These are phyloP conservation scores for Aureobasidium lini DNA, from an alignment of 2,329 filamentous ascomycete genomes.

Conservation along the genomic window DNA sequence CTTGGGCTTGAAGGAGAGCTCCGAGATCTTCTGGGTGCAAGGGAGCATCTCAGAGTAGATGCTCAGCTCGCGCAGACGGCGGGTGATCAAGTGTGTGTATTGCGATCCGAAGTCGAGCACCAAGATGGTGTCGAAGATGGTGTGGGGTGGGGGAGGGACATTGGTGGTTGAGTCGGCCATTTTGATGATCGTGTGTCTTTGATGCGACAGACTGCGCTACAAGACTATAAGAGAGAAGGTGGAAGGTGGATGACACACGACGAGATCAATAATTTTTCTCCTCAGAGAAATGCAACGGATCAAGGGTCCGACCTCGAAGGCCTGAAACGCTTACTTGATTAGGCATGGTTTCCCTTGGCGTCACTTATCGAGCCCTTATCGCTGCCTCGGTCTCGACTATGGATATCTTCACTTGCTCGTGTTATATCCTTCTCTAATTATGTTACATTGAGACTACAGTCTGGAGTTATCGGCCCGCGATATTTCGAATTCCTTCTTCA, in stretches of 20 bases:
- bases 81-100: constrained; percentile 66
- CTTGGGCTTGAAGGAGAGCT: constrained; percentile 71
- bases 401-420: too few relatives aligned
- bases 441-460: background rate
- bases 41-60: constrained; percentile 84
- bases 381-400: background rate
- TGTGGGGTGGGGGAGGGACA: constrained; percentile 40
- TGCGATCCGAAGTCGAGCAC: constrained; percentile 67
- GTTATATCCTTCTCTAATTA: too few relatives aligned
- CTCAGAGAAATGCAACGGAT: background rate
- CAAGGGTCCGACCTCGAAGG: constrained; percentile 1
- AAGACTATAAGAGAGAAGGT: background rate
- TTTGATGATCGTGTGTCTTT: background rate
- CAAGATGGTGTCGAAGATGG: constrained; percentile 59
- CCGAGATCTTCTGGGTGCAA: constrained; percentile 72
- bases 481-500: constrained; percentile 4
- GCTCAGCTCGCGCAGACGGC: constrained; percentile 68
- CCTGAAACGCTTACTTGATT: background rate
- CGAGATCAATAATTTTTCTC: constrained; percentile 21
- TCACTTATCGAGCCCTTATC: background rate
- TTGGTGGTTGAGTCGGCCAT: constrained; percentile 23
- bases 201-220: constrained; percentile 1
- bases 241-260: constrained; percentile 9
- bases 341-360: background rate
- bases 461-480: background rate